Base-by-base conservation (phyloP, 2,329 filamentous ascomycete genomes). In the Dactylellina sp. region DNA sequence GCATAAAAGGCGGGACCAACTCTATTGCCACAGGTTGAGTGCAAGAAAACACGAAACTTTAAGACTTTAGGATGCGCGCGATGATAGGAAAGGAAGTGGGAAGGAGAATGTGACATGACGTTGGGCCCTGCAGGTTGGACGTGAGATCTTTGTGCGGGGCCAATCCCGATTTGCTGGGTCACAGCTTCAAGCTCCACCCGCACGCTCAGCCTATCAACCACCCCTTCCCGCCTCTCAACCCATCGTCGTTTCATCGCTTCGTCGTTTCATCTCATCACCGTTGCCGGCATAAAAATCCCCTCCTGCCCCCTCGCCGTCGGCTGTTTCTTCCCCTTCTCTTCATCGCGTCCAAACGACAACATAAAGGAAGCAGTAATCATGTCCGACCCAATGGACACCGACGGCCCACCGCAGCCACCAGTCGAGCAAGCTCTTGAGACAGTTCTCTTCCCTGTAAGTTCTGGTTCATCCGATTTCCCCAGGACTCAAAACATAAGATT, bases 371-470 rank as follows among this genome's bases (percentile, higher is more conserved):
- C 37, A 40, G 11, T 6, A 35, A 35, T 35, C 37, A 72, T 72
- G 68, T 46, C 66, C n/a, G 68, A 72, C 35, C 68, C 59, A 25
- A 72, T 72, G 68, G 68, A 72, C 28, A 72, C 60, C 6, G 68
- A 72, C 52, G 37, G 24, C n/a, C 40, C 56, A 16, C 7, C 28
- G 1, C 24, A 25, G 24, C 46, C 49, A 22, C 68, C 50, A 14
- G 40, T 65, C 50, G 68, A 72, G 35, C 68, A 72, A 40, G 59
- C 68, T 37, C 60, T 72, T 35, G 68, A 72, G 28, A 59, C 52
- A 12, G 68, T 65, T 24, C 59, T 72, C 16, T 72, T 64, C 40
- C 68, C 68, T 14, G 68, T 72, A 61, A 22, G 49, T 50, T 20
- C 6, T 39, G 12, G 7, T 35, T 25, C 35, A 52, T 4, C 14